phyloP scores from a whole-genome alignment of 2,329 filamentous ascomycete species.

The Lasiodiplodia sp. region DNA sequence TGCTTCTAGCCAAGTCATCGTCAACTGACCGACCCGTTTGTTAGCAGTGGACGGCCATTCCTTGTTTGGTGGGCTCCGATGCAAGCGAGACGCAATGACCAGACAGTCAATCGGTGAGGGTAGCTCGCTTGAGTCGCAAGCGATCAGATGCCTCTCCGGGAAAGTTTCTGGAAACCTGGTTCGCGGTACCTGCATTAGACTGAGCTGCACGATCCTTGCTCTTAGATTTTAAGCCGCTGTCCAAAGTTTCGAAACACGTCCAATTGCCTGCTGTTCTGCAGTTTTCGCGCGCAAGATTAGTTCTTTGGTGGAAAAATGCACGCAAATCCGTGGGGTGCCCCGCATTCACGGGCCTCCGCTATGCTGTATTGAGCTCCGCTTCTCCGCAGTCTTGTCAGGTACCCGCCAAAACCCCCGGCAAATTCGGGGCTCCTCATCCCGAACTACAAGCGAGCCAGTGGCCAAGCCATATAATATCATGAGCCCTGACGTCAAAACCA shows the following conservation, averaged over 20 bases:
- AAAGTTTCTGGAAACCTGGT: neutral
- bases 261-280: neutral
- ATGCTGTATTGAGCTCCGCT: neutral
- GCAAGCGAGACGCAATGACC: neutral
- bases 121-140: neutral
- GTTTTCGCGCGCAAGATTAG: neutral
- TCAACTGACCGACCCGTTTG: neutral
- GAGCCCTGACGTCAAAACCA: neutral
- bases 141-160: neutral
- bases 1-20: neutral
- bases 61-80: neutral
- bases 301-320: constrained; percentile 21
- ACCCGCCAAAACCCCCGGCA: neutral
- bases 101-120: neutral
- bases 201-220: neutral
- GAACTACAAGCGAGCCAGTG: too few relatives aligned
- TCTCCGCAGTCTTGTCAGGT: neutral
- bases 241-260: neutral
- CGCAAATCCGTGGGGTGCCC: neutral
- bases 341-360: constrained; percentile 13
- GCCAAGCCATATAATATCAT: neutral
- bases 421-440: neutral
- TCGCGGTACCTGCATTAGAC: constrained; percentile 3
- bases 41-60: neutral
- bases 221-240: neutral